These are phyloP conservation scores for Camellia granthamiana DNA, from an alignment of 148 eudicot species.

Conservation along the genomic window DNA sequence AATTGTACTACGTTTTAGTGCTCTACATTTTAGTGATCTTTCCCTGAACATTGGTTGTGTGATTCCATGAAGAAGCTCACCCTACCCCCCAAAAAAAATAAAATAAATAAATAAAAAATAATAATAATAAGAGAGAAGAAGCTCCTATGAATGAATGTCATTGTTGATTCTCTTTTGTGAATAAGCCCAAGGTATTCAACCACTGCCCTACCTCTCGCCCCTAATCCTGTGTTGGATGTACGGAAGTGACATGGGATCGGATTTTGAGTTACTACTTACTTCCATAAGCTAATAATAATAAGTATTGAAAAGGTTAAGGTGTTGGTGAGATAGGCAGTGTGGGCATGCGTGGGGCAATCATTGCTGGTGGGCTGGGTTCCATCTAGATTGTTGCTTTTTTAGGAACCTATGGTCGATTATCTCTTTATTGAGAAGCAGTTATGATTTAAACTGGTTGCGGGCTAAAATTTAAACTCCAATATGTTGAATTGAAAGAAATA, in stretches of 20 bases:
- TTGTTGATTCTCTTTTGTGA: background rate
- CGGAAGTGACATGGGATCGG: background rate
- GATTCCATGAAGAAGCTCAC: background rate
- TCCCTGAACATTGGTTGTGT: background rate
- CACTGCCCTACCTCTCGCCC: background rate
- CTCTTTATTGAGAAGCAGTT: background rate
- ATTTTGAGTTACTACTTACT: background rate
- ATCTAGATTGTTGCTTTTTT: too few species aligned
- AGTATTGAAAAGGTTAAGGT: too few species aligned
- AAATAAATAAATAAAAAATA: too few species aligned
- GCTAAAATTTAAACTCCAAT: background rate
- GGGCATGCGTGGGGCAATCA: background rate
- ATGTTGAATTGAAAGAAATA: too few species aligned
- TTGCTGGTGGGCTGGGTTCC: background rate
- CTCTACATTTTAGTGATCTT: too few species aligned
- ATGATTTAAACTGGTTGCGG: background rate
- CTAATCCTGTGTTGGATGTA: background rate
- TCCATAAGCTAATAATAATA: background rate
- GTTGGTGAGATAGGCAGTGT: background rate
- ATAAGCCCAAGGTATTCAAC: background rate
- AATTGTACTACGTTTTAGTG: too few species aligned
- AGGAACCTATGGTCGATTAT: too few species aligned
- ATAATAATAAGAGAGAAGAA: background rate
- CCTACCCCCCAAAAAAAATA: background rate
- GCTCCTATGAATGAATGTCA: background rate